phyloP scores from a whole-genome alignment of 176 grass and related monocot species.

The Triticum turgidum region DNA sequence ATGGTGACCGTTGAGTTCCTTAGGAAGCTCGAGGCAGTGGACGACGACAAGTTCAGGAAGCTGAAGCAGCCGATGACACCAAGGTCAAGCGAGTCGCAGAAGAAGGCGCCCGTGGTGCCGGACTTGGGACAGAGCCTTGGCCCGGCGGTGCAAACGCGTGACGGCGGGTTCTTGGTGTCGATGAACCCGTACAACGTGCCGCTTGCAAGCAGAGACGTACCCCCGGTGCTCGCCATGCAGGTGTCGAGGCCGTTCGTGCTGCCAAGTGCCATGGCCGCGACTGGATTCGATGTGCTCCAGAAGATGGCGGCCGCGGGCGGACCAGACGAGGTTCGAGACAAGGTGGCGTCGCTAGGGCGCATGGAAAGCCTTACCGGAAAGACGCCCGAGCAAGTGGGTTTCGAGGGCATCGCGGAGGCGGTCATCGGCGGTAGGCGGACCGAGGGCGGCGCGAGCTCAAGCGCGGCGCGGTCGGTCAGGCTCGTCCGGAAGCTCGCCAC shows the following conservation, averaged over 20 bases:
- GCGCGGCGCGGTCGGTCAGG: constrained; percentile 55
- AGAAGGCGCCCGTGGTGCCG: constrained; percentile 36
- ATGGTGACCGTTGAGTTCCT: constrained; percentile 74
- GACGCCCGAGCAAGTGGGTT: constrained; percentile 68
- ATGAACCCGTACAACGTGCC: constrained; percentile 74
- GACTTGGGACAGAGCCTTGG: constrained; percentile 72
- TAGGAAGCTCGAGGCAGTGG: constrained; percentile 56
- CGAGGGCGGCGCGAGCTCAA: constrained; percentile 64
- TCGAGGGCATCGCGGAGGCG: constrained; percentile 85
- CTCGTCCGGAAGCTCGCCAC: constrained; percentile 53
- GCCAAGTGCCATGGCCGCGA: constrained; percentile 40
- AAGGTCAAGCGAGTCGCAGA: constrained; percentile 29
- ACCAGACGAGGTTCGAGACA: constrained; percentile 46
- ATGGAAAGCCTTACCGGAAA: constrained; percentile 84
- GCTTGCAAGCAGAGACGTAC: constrained; percentile 36
- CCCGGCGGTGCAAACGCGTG: constrained; percentile 55
- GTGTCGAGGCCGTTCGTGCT: constrained; percentile 67
- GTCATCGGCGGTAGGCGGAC: constrained; percentile 72
- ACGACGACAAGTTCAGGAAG: constrained; percentile 32
- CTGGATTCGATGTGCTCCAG: constrained; percentile 76
- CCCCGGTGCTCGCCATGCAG: constrained; percentile 79
- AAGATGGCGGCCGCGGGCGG: constrained; percentile 57
- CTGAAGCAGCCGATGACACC: constrained; percentile 45
- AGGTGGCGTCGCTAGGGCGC: constrained; percentile 40
- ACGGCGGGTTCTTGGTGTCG: constrained; percentile 80